Evolutionary conservation across 169 alveolate genomes (phyloP), one percentile per base, ranked within the genome.

Genomic region (Cryptosporidium muris): DNA sequence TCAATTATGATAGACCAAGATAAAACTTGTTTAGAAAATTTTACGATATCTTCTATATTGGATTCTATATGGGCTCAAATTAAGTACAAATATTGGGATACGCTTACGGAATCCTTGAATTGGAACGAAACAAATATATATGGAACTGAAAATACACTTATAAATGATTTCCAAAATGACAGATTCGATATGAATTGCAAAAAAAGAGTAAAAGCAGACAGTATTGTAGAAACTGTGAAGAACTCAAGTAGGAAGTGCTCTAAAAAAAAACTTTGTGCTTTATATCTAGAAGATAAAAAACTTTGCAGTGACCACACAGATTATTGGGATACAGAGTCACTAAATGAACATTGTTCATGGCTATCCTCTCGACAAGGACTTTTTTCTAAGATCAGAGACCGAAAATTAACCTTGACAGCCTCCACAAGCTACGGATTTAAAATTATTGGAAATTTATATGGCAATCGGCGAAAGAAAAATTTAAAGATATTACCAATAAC

Each of bases 1-100:
- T 58, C 74, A 25, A 45, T 74, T 8, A 54, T 62, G 5, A 58
- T 74, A 25, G 85, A 74, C 3, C 67, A 74, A 36, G 85, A 74
- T 16, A 45, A 53, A 56, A 58, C 60, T 36, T 66, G 74, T 16
- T 9, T 74, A 3, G 85, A 74, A 25, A 68, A 58, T 12, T 47
- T 74, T 36, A 74, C 4, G n/a, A 3, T 47, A 12, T 74, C 85
- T 40, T 58, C 45, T 58, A 53, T 74, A 43, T 25, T 74, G 4
- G 85, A 74, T 16, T 40, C 42, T 53, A 60, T 74, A 6, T 74
- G 85, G 85, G 0, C 2, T 25, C 40, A 16, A 16, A 74, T 74
- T 8, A 60, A 56, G 16, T 1, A 4, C 12, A 60, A 36, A 58
- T 58, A 54, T 43, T 47, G 54, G 36, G 48, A 38, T 38, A 7